Evolutionary conservation across 164 flowering plant genomes (phyloP).

Genomic region (Houttuynia cordata): DNA sequence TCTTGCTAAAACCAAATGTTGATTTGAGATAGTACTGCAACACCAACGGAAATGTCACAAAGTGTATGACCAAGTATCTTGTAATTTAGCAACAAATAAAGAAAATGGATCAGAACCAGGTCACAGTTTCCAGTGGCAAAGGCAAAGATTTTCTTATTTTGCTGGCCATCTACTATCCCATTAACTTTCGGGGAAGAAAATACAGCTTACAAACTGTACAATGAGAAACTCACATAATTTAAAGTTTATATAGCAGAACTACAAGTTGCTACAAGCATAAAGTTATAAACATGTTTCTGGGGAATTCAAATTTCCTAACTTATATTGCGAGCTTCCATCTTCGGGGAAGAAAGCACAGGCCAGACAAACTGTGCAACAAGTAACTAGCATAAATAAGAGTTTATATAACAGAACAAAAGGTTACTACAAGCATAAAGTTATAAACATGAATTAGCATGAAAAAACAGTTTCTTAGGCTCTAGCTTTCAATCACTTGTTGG

Average conservation of each 20-base stretch:
- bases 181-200: neutral
- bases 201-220: too few relatives aligned
- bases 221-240: neutral
- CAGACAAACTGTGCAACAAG: neutral
- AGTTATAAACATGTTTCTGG: too few relatives aligned
- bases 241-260: neutral
- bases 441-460: too few relatives aligned
- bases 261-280: too few relatives aligned
- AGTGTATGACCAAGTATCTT: neutral
- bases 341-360: neutral
- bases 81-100: neutral
- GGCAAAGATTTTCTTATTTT: too few relatives aligned
- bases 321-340: neutral
- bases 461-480: too few relatives aligned
- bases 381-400: neutral
- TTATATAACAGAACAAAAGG: neutral
- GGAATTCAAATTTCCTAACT: neutral
- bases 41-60: neutral
- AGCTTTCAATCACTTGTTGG: too few relatives aligned
- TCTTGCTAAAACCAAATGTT: conserved; percentile 70
- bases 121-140: too few relatives aligned
- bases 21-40: conserved; percentile 86
- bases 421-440: too few relatives aligned
- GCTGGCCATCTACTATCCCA: too few relatives aligned
- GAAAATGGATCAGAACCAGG: neutral